Conservation (phyloP, 345 rosid species). For the Eucalyptus erythrocorys region DNA sequence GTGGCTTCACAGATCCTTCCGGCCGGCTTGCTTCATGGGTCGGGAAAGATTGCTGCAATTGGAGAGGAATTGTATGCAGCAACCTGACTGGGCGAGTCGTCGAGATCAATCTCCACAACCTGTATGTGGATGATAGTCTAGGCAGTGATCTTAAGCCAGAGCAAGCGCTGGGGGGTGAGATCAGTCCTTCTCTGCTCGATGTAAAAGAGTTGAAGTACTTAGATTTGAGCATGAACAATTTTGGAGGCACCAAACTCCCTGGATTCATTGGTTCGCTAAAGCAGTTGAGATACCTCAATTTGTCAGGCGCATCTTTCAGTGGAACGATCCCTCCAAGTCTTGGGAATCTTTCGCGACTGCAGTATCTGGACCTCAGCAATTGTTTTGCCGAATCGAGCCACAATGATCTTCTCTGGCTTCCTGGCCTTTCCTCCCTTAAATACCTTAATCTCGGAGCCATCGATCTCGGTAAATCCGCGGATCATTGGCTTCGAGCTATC, state of each 20-base stretch:
- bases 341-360: neutral
- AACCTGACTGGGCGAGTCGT: slow-evolving; percentile 9
- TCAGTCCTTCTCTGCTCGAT: slow-evolving; percentile 2
- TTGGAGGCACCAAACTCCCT: neutral
- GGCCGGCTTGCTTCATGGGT: neutral
- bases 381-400: neutral
- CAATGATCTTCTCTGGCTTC: neutral
- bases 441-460: neutral
- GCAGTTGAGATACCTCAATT: slow-evolving; percentile 10
- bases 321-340: neutral
- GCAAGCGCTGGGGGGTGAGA: neutral
- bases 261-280: neutral
- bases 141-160: neutral
- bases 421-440: neutral
- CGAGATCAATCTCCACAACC: slow-evolving; percentile 24
- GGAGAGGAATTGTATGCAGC: neutral
- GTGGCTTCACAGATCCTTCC: neutral
- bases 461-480: neutral
- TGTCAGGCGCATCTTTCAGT: neutral
- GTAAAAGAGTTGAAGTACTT: neutral
- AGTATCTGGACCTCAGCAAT: neutral
- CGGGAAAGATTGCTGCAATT: neutral
- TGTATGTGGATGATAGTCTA: neutral
- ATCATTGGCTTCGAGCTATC: neutral
- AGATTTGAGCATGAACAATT: slow-evolving; percentile 9